Conservation (phyloP, 352 stramenopile species). For the Thraustotheca clavata region DNA sequence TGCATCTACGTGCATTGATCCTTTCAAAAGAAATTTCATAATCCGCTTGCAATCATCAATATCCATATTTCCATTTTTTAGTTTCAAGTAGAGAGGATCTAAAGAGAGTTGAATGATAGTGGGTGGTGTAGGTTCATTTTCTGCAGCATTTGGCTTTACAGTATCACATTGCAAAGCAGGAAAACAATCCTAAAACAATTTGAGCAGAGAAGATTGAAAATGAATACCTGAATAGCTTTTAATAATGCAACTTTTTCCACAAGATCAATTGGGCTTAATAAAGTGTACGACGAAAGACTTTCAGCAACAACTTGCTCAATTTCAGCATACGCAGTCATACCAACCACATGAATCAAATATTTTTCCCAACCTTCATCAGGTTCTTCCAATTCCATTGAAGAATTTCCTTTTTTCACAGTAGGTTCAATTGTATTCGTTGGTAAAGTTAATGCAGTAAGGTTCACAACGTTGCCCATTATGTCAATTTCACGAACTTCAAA, state of each 20-base stretch:
- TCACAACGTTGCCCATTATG: conserved; percentile 30
- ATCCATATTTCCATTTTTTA: conserved; percentile 39
- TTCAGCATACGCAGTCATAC: not conserved
- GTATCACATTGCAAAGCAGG: conserved; percentile 53
- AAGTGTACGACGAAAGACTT: not conserved
- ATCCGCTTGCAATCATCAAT: conserved; percentile 40
- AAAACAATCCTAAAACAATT: conserved; percentile 39
- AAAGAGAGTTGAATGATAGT: conserved; percentile 41
- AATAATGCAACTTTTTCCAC: conserved; percentile 54
- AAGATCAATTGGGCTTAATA: conserved; percentile 35
- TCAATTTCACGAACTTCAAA: conserved; percentile 70
- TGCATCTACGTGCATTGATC: conserved; percentile 29
- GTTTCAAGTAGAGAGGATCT: conserved; percentile 65
- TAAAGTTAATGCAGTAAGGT: conserved; percentile 28
- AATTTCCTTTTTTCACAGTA: conserved; percentile 28
- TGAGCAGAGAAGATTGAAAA: not conserved
- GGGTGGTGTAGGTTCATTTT: not conserved
- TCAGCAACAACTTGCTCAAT: conserved; percentile 31
- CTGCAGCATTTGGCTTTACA: not conserved
- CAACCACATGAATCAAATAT: conserved; percentile 32
- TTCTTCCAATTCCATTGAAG: conserved; percentile 45
- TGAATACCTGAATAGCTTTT: conserved; percentile 63
- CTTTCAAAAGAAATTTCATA: conserved; percentile 48
- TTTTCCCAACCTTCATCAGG: conserved; percentile 40
- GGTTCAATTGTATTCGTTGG: conserved; percentile 33